Evolutionary conservation across 2,329 filamentous ascomycete genomes (phyloP), one percentile per base, ranked within the genome.

Genomic region (Ceratocystis papillata): DNA sequence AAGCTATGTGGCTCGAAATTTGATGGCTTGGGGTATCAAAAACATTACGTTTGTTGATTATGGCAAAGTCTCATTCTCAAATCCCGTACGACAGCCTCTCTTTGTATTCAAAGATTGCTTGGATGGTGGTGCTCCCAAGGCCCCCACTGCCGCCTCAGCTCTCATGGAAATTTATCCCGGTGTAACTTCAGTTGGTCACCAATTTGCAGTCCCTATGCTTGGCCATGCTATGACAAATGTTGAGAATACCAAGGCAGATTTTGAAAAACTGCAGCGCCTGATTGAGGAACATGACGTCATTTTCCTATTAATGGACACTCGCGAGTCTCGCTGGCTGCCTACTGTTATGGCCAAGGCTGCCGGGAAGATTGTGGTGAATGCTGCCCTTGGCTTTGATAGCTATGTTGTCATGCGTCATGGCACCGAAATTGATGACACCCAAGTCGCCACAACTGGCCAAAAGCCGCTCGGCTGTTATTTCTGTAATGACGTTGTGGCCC

Each of bases 391-490:
- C 0, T 99, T 99, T 72, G 94, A 99, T 76, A 94, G 91, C 0
- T 99, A 90, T 72, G 91, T 99, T 1, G 91, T 96, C 45, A 97
- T 99, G 94, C 85, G 94, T 66, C 94, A 99, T 75, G 94, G 94
- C 1, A 80, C 90, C 5, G 82, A 84, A 70, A 79, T 80, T 2
- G 74, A 76, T 53, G 46, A 63, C 6, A 25, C 46, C n/a, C 77
- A 80, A 63, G 80, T 77, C n/a, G 79, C 84, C 65, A 79, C 84
- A 63, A 85, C 89, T 30, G 80, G 77, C n/a, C 79, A 84, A 65
- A 79, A 84, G 64, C 85, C 89, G 28, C 80, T 97, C 30, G 94
- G 94, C 8, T 99, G 94, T 76, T 99, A 99, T 75, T 99, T 97
- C 76, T 99, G 94, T 77, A 97, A 96, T 72, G 94, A 99, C 74